Evolutionary conservation across 1,284 basidiomycete species (phyloP).

Genomic region (Fistulinella staudtii): DNA sequence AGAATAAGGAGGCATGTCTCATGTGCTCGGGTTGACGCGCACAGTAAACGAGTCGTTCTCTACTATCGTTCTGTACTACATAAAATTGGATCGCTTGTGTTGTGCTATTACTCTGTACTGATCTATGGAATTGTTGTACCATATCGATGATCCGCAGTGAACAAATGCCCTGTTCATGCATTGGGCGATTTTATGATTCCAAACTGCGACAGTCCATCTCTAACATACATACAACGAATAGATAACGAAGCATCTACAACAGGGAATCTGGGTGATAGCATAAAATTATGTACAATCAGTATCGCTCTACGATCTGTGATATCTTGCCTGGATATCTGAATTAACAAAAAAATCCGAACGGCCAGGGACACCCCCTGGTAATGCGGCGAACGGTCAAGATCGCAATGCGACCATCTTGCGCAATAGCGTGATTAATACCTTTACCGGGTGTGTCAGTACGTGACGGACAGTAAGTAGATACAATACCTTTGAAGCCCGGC

Average conservation of each 20-base stretch:
- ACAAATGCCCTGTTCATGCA: too few species aligned
- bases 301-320: background rate
- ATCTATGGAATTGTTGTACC: conserved; percentile 13
- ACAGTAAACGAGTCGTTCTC: background rate
- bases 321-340: background rate
- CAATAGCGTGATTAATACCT: conserved; percentile 77
- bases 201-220: too few species aligned
- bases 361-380: conserved; percentile 19
- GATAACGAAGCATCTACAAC: conserved; percentile 14
- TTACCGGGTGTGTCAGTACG: conserved; percentile 4
- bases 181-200: too few species aligned
- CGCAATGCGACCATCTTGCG: conserved; percentile 75
- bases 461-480: background rate
- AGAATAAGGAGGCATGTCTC: conserved; percentile 85
- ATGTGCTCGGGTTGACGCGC: conserved; percentile 76
- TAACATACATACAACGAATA: background rate
- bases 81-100: conserved; percentile 7
- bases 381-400: conserved; percentile 61
- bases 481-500: conserved; percentile 57
- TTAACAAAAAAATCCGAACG: conserved; percentile 1
- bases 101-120: conserved; percentile 12
- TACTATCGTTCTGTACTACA: too few species aligned
- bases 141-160: too few species aligned
- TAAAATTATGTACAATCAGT: conserved; percentile 3
- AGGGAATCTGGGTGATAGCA: background rate